A percentile compares a stretch with the other conserved stretches of the same genome.
Evolutionary conservation across 345 rosid species (phyloP).

Genomic region (Syzygium jambos): DNA sequence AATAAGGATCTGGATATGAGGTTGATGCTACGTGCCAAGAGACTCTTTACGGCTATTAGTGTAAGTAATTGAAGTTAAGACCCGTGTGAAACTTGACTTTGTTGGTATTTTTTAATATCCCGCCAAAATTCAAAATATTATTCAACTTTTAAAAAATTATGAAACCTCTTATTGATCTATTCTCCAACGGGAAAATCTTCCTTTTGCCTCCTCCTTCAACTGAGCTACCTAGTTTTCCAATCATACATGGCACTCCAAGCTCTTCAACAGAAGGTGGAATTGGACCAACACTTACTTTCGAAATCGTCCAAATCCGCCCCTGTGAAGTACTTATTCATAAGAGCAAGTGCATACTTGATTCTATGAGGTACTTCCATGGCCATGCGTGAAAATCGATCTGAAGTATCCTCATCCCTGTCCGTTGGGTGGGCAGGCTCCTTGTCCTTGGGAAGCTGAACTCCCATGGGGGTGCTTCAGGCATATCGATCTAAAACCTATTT

Average conservation of each 20-base stretch:
- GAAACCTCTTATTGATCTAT: not conserved
- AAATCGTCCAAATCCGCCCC: not conserved
- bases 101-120: not conserved
- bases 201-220: not conserved
- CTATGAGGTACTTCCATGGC: not conserved
- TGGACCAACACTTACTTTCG: not conserved
- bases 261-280: not conserved
- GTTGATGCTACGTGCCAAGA: slow-evolving; percentile 42
- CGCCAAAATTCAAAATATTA: not conserved
- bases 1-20: slow-evolving; percentile 61
- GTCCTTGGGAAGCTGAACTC: not conserved
- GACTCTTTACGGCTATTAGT: slow-evolving; percentile 18
- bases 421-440: not conserved
- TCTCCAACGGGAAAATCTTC: not conserved
- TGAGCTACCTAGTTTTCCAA: not conserved
- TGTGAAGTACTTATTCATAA: not conserved
- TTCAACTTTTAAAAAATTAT: not conserved
- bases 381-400: not conserved
- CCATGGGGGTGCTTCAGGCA: not conserved
- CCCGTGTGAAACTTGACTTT: not conserved
- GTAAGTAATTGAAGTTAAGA: slow-evolving; percentile 3
- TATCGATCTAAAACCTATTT: not conserved
- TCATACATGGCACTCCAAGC: not conserved
- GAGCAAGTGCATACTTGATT: not conserved
- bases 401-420: not conserved